Evolutionary conservation across 1,284 basidiomycete species (phyloP), one percentile per base, ranked within the genome.

Genomic region (Pholiota adiposa): DNA sequence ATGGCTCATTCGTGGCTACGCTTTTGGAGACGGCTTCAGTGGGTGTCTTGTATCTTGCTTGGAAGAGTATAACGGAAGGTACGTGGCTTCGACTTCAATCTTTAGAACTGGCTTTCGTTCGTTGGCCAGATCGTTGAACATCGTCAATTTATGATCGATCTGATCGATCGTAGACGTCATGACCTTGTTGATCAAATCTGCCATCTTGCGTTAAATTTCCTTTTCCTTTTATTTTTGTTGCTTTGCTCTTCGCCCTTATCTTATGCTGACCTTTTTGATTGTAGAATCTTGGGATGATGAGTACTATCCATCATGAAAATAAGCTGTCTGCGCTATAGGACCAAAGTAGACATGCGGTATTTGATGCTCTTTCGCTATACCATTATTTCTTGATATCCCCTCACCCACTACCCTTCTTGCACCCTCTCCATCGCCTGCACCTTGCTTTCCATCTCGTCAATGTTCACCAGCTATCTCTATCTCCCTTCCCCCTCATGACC

Each of bases 41-140:
- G 0, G 82, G 79, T n/a, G 77, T 85, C 12, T 65, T 96, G 18
- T 94, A 87, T 72, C 70, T 89, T 16, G 93, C 85, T 23, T 96
- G 94, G 94, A 83, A 80, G 72, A 88, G 87, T 70, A 93, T 93
- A 64, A 93, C 91, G 12, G 92, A 93, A 85, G 87, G 91, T 93
- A 61, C 65, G 87, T 67, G 11, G 19, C 27, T 25, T 9, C 16
- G 33, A 48, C n/a, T 38, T 34, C n/a, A n/a, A n/a, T 46, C 38
- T 33, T n/a, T 14, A 6, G 7, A 3, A 36, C 6, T 19, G 4
- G 19, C 34, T 12, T 56, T 21, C 36, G 21, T 56, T 21, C 36
- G 21, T 33, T 38, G n/a, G 4, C 14, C 3, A n/a, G 36, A 51
- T 51, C 55, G 43, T 31, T 33, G 21, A 51, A 34, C 41, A n/a